These are phyloP conservation scores for Phytophthora cactorum DNA, from an alignment of 352 stramenopile species.

Conservation along the genomic window DNA sequence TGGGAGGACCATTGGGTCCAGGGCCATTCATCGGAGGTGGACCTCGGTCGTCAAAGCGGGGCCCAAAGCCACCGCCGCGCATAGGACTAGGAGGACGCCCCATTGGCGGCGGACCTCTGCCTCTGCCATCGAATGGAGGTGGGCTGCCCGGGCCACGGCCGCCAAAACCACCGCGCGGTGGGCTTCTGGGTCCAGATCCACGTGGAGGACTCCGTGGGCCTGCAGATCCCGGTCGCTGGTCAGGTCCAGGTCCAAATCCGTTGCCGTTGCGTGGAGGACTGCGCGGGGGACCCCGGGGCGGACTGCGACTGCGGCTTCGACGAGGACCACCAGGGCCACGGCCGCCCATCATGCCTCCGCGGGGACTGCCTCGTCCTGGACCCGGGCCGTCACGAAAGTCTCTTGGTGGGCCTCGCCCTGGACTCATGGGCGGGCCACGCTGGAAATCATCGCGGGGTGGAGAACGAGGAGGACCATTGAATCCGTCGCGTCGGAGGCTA, in stretches of 20 bases:
- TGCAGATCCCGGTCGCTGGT: constrained; percentile 15
- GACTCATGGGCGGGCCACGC: constrained; percentile 31
- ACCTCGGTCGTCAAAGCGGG: constrained; percentile 44
- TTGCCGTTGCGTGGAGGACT: constrained; percentile 36
- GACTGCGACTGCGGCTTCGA: constrained; percentile 34
- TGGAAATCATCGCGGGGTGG: constrained; percentile 32
- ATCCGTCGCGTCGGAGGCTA: constrained; percentile 26
- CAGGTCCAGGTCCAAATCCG: constrained; percentile 19
- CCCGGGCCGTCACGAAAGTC: constrained; percentile 37
- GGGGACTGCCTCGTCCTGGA: constrained; percentile 33
- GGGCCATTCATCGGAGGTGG: constrained; percentile 14
- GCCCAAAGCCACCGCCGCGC: constrained; percentile 35
- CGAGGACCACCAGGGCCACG: constrained; percentile 29
- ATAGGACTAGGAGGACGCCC: constrained; percentile 33
- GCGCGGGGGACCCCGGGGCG: constrained; percentile 11
- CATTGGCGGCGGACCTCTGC: constrained; percentile 27
- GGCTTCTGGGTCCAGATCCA: constrained; percentile 16
- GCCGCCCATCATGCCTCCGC: constrained; percentile 26
- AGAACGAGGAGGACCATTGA: constrained; percentile 31
- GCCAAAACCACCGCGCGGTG: constrained; percentile 15
- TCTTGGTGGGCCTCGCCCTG: constrained; percentile 25
- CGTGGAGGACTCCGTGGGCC: constrained; percentile 19
- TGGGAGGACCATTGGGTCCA: constrained; percentile 24
- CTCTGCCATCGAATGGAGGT: constrained; percentile 31
- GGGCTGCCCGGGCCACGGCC: constrained; percentile 16